Base-by-base conservation (phyloP, 805 yeast species). In the Starmerella bombi region DNA sequence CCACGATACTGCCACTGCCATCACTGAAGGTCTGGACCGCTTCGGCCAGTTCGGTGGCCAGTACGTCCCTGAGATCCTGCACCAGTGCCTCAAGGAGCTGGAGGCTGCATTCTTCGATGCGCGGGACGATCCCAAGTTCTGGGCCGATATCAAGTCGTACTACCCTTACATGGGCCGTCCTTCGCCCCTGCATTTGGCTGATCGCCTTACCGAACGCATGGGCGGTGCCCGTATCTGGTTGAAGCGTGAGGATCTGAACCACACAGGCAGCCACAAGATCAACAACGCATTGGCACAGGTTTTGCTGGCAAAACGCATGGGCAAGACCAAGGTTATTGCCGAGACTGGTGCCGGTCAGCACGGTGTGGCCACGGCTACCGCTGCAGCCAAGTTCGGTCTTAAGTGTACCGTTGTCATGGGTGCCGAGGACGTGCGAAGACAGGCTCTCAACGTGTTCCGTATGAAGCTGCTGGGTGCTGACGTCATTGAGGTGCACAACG, bases 1-100 rank as follows among this genome's bases (percentile, higher is more conserved):
- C 18, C 37, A 31, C 21, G 41, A 41, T 7, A 36, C 45, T 10
- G 44, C 46, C 14, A 74, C 66, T 41, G 40, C 40, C 20, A 43
- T 46, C 41, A 40, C 48, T n/a, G 43, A 41, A 9, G 80, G 72
- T 58, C 71, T 75, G 50, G 79, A 88, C 42, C 70, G 80, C 48
- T 88, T 88, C 54, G 99, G 97, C 56, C 85, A 76, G 37, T 93
- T 84, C 58, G 99, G 99, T 59, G 99, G 99, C 45, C 98, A 91
- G 66, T 91, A 84, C 58, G 98, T 91, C 31, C 99, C 99, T 30
- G 99, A 91, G 67, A 83, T 93, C 18, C 66, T 91, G 56, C 88
- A 86, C 63, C 74, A 93, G 33, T 88, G 97, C 66, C 70, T 91
- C 52, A 72, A 76, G 46, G 94, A 91, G 64, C 71, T 91, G 43